Conservation (phyloP, 371 early-diverging fungal species). For the Sanchytrium tribonematis region DNA sequence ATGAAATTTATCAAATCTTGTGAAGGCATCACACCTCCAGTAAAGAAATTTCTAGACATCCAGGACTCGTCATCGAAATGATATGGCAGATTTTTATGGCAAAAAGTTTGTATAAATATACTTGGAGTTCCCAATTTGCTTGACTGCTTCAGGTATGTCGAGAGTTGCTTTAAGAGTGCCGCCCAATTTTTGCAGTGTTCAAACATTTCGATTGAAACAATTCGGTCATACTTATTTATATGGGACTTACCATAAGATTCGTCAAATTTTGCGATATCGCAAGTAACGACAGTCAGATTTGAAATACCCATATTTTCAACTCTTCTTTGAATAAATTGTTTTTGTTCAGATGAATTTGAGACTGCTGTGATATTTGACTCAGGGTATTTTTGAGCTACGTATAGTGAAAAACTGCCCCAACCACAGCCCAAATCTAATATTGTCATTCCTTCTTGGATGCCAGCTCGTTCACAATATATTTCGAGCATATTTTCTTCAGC, state of each 20-base stretch:
- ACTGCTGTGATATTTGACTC: slow-evolving; percentile 18
- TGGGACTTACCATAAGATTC: slow-evolving; percentile 4
- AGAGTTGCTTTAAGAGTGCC: slow-evolving; percentile 17
- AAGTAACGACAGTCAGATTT: slow-evolving; percentile 22
- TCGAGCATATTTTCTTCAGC: slow-evolving; percentile 30
- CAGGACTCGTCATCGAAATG: slow-evolving; percentile 27
- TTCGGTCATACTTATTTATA: slow-evolving; percentile 17
- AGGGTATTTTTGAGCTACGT: slow-evolving; percentile 21
- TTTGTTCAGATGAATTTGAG: slow-evolving; percentile 23
- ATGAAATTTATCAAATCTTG: too few species aligned
- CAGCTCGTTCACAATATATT: slow-evolving; percentile 19
- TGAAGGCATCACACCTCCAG: slow-evolving; percentile 25
- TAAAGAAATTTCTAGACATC: slow-evolving; percentile 32
- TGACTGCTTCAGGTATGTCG: slow-evolving; percentile 18
- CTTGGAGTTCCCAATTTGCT: too few species aligned
- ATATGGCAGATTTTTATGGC: slow-evolving; percentile 21
- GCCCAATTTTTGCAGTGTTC: slow-evolving; percentile 33
- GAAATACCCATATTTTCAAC: slow-evolving; percentile 14
- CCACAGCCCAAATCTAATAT: slow-evolving; percentile 31
- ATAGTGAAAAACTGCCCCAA: slow-evolving; percentile 23
- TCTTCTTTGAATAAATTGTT: slow-evolving; percentile 13
- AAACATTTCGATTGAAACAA: slow-evolving; percentile 28
- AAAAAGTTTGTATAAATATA: slow-evolving; percentile 27
- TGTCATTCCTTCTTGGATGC: slow-evolving; percentile 19
- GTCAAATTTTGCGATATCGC: slow-evolving; percentile 16